Evolutionary conservation across 176 grass and related monocot genomes (phyloP), one percentile per base, ranked within the genome.

Genomic region (Paspalum notatum): DNA sequence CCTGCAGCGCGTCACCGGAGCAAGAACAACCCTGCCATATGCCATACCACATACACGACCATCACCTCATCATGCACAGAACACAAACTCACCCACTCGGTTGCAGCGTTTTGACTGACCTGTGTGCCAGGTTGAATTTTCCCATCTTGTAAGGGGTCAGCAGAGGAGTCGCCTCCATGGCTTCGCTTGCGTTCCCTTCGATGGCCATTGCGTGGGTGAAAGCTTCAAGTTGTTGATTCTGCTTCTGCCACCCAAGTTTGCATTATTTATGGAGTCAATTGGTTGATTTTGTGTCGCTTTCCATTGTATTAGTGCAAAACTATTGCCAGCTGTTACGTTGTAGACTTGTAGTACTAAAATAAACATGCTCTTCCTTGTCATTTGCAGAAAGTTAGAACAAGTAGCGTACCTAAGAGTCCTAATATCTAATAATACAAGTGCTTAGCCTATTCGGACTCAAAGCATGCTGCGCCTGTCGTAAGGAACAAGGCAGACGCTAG

Each of bases 121-220:
- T 67, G 64, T 67, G 64, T 3, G 39, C 39, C 8, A 67, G 64
- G 18, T 67, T 44, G 40, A 67, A 67, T 21, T 43, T 12, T 39
- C 64, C 64, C 64, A 67, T 67, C 40, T 43, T 67, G 64, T 67
- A 67, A 12, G 39, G 64, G 9, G 64, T 67, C 39, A 66, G 39
- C 17, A 66, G 63, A 66, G 37, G 16, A 66, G 54, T 21, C 8
- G 8, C 39, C 63, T 66, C 39, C 63, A 66, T 66, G 60, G 1
- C 27, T 63, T 63, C 5, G 13, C 60, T 63, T 5, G 26, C 1
- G 0, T 24, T 11, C 3, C 26, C 26, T 6, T 25, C 59, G 1
- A 16, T 62, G 9, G 3, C 37, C 39, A 14, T 2, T 14, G 3
- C 4, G 5, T 9, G 9, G 8, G 12, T 2, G 2, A 21, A 13